Base-by-base conservation (phyloP, 306 rosid species). In the Gastrolobium villosum region DNA sequence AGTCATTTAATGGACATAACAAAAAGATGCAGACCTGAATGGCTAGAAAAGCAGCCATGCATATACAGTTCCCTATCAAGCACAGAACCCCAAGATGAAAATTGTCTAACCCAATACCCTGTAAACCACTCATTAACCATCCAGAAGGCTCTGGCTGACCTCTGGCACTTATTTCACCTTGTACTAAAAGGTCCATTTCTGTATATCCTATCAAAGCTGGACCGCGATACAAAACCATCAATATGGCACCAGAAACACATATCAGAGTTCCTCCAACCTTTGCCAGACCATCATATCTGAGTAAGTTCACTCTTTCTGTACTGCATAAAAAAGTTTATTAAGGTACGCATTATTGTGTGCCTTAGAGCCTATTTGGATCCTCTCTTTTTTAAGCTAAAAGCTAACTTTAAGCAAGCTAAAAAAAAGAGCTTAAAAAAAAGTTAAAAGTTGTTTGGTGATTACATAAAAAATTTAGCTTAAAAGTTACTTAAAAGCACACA, bases 41-140 rank as follows among this genome's bases (percentile, higher is more conserved):
- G 77, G 97, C 92, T 67, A 94, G 74, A 85, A 79, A 92, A 40
- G 92, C 88, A 79, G 97, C 99, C 99, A 94, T 92, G 89, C 99
- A 94, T 73, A 94, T 87, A 80, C 97, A 92, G 83, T 92, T 94
- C 69, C 97, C 99, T 63, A 94, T 83, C 85, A 94, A 87, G 88
- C 97, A 94, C 50, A 94, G 41, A 41, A 90, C 94, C 64, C 99
- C 99, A 75, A 92, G 74, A 73, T 94, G 97, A 82, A 94, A 94
- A 68, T 83, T 78, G 67, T 91, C 91, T 0, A 94, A 44, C 36
- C 95, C 97, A 72, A 83, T 35, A 56, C 78, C 88, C 57, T 53
- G 83, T 49, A 94, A 88, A 82, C 85, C 80, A 13, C 90, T 80
- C 49, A 83, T 52, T 46, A 90, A 83, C 99, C 97, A 84, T 78